Evolutionary conservation across 129 eudicot genomes (phyloP), one percentile per base, ranked within the genome.

Genomic region (Flaveria trinervia): DNA sequence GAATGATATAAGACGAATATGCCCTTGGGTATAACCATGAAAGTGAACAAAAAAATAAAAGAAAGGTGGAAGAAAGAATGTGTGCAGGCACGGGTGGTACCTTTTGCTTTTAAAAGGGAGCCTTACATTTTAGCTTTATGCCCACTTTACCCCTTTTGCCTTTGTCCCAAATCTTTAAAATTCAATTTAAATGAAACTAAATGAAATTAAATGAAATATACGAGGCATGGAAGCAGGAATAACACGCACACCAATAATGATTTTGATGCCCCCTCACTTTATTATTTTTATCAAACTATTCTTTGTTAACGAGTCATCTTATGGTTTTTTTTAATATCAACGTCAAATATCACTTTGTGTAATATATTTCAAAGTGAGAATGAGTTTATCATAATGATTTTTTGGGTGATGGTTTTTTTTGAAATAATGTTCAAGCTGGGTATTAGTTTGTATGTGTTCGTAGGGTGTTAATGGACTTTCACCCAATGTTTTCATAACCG

Each of bases 231-330:
- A 84, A 81, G 82, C 82, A 84, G 77, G 91, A 86, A 84, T 78
- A 84, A 71, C 82, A 83, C 90, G 88, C 84, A 84, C 69, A 73
- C 81, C 90, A 84, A 84, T 83, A 83, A 82, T 79, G 90, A 89
- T 86, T 86, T 89, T 60, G 72, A 82, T 79, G 83, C 80, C 56
- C 71, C 55, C 20, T 61, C 41, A 71, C 56, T 82, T 81, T 50
- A 51, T 69, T 46, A 11, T 41, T 51, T 41, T 51, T 3, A 16
- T 52, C 16, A 16, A n/a, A 52, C 8, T 33, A 26, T 23, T 20
- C 22, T 20, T 20, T 20, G 22, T 20, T 20, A 20, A 20, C 0
- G 22, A 20, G 22, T 20, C 22, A 20, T 20, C 22, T 20, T 20
- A 20, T 20, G 22, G 22, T 20, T 20, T 20, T 20, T 20, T 20